Evolutionary conservation across 73 alveolate genomes (phyloP).

Genomic region (Symbiodinium pilosum): DNA sequence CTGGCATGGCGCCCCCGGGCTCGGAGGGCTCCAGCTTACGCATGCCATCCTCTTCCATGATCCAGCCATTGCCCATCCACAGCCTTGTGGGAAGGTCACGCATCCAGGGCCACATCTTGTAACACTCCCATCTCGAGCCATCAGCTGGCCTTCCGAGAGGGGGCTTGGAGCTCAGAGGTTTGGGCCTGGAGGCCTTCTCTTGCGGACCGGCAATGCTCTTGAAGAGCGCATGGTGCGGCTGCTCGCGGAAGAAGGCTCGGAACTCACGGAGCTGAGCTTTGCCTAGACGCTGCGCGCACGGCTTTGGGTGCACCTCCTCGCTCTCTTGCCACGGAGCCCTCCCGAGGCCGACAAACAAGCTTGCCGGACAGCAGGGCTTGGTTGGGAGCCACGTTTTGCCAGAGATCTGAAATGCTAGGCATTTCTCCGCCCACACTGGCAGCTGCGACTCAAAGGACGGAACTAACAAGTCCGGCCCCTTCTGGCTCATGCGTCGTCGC

Average conservation of each 20-base stretch:
- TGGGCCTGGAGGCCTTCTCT: not conserved
- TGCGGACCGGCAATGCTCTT: not conserved
- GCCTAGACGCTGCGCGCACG: constrained; percentile 1
- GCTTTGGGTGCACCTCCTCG: not conserved
- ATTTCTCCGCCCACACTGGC: not conserved
- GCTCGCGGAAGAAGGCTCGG: not conserved
- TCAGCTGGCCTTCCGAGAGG: no score
- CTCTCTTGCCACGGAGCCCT: not conserved
- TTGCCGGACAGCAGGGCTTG: constrained; percentile 33
- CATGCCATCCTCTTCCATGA: not conserved
- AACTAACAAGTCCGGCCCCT: not conserved
- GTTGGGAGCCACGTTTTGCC: not conserved
- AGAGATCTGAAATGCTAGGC: not conserved
- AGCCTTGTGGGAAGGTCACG: not conserved
- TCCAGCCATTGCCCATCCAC: not conserved
- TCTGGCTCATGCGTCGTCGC: no score
- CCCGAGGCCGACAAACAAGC: not conserved
- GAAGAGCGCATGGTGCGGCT: not conserved
- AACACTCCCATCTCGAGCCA: not conserved
- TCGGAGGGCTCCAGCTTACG: not conserved
- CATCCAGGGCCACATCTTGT: constrained; percentile 45
- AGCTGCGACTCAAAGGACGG: not conserved
- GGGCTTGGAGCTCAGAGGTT: no score
- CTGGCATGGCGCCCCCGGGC: no score
- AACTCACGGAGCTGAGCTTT: not conserved